A percentile compares a stretch with the other conserved stretches of the same genome.
Conservation (phyloP, 202 grass and related monocot species). For the Cymbopogon flexuosus region DNA sequence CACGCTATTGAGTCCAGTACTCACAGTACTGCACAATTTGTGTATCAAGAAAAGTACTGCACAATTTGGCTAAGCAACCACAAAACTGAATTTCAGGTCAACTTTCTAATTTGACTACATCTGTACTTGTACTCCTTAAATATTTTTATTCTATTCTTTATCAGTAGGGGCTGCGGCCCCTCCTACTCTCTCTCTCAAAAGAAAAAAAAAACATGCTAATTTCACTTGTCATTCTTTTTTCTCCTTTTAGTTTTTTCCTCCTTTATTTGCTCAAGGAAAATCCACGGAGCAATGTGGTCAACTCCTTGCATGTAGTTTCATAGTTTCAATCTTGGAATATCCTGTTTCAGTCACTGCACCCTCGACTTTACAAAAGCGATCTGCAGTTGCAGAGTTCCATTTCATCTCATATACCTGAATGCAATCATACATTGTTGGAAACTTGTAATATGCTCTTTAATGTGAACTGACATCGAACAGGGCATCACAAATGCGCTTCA, state of each 20-base stretch:
- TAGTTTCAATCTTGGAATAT: neutral
- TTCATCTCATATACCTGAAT: neutral
- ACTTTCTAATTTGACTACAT: neutral
- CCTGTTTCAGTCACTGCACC: neutral
- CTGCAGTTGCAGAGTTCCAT: neutral
- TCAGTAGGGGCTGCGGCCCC: neutral
- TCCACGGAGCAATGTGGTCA: neutral
- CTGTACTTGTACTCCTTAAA: neutral
- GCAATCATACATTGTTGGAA: neutral
- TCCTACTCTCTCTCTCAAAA: neutral
- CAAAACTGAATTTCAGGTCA: neutral
- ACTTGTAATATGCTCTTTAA: neutral
- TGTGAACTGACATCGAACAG: conserved; percentile 32
- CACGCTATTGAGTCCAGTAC: neutral
- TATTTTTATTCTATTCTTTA: neutral
- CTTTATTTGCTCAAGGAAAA: neutral
- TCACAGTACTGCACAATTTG: neutral
- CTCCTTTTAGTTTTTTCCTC: neutral
- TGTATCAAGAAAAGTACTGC: no score
- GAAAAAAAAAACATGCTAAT: neutral
- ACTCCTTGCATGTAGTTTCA: neutral
- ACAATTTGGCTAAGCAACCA: neutral
- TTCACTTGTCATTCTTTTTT: neutral
- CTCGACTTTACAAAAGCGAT: neutral
- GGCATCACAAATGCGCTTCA: conserved; percentile 38